Evolutionary conservation across 2,329 filamentous ascomycete species (phyloP).

Genomic region (Zymoseptoria crescenta): DNA sequence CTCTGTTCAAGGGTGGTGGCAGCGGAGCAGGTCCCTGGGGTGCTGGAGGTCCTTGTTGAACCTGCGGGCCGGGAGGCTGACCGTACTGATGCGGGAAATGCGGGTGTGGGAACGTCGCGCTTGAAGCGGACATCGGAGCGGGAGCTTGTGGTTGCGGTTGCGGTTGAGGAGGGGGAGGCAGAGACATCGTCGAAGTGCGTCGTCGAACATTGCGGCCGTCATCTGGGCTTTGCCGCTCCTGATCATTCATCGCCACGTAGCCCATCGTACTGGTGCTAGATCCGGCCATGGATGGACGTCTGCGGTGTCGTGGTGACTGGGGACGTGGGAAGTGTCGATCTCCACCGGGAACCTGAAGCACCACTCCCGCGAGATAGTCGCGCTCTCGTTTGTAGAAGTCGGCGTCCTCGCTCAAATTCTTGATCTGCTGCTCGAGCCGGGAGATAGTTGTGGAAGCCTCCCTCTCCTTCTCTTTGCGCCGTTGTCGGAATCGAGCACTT

Average conservation of each 20-base stretch:
- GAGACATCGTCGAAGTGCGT: constrained; percentile 22
- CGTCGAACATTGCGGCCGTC: constrained; percentile 22
- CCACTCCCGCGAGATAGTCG: constrained; percentile 61
- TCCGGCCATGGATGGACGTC: constrained; percentile 13
- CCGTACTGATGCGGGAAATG: constrained; percentile 11
- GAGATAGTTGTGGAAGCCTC: constrained; percentile 63
- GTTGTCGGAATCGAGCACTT: constrained; percentile 70
- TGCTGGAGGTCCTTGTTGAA: constrained; percentile 7
- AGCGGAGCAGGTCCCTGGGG: constrained; percentile 4
- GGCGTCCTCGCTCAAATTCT: constrained; percentile 59
- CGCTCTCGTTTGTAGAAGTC: constrained; percentile 69
- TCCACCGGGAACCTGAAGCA: constrained; percentile 50
- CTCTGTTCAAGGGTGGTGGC: constrained; percentile 16
- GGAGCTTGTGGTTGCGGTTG: constrained; percentile 1
- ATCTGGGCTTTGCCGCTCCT: constrained; percentile 20
- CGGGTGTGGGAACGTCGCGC: background rate
- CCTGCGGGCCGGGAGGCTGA: constrained; percentile 17
- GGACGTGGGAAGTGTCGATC: constrained; percentile 40
- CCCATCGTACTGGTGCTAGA: constrained; percentile 8
- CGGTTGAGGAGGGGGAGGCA: constrained; percentile 15
- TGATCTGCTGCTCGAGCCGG: constrained; percentile 59
- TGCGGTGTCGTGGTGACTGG: constrained; percentile 33
- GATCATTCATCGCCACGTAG: constrained; percentile 18
- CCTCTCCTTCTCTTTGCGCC: constrained; percentile 74
- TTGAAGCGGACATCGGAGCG: background rate